These are phyloP conservation scores for Ricinus communis DNA, from an alignment of 345 rosid species.

Conservation along the genomic window DNA sequence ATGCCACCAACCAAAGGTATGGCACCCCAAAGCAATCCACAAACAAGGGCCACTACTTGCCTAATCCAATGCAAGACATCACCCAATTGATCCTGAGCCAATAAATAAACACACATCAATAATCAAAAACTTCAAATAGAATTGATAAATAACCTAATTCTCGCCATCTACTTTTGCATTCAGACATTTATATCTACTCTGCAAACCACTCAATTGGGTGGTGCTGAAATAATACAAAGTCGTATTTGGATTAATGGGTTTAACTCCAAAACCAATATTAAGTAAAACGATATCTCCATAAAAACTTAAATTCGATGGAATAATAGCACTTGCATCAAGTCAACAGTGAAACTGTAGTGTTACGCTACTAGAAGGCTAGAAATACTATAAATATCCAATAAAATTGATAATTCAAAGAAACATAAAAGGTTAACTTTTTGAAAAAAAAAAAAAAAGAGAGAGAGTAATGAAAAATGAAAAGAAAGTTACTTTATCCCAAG, in stretches of 20 bases:
- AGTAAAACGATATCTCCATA: not conserved
- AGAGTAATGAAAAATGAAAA: not conserved
- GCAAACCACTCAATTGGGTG: not conserved
- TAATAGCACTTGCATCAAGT: not conserved
- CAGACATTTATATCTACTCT: not conserved
- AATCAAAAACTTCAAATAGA: not conserved
- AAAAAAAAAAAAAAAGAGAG: too few relatives aligned
- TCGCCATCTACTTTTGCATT: not conserved
- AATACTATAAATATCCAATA: not conserved
- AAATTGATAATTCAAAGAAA: not conserved
- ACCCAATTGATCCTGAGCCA: slow-evolving; percentile 88
- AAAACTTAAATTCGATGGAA: not conserved
- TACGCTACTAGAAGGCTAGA: not conserved
- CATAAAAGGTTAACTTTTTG: too few relatives aligned
- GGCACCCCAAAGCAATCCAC: slow-evolving; percentile 87
- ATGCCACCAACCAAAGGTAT: slow-evolving; percentile 87
- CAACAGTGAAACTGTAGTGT: too few relatives aligned
- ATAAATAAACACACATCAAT: not conserved
- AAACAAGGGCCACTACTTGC: slow-evolving; percentile 70
- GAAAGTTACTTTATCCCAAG: slow-evolving; percentile 80
- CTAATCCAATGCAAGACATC: slow-evolving; percentile 98
- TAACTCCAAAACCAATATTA: not conserved
- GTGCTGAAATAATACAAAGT: not conserved
- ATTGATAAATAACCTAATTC: not conserved
- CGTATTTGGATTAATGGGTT: not conserved